Evolutionary conservation across 768 basidiomycete genomes (phyloP).

Genomic region (Mycena venus): DNA sequence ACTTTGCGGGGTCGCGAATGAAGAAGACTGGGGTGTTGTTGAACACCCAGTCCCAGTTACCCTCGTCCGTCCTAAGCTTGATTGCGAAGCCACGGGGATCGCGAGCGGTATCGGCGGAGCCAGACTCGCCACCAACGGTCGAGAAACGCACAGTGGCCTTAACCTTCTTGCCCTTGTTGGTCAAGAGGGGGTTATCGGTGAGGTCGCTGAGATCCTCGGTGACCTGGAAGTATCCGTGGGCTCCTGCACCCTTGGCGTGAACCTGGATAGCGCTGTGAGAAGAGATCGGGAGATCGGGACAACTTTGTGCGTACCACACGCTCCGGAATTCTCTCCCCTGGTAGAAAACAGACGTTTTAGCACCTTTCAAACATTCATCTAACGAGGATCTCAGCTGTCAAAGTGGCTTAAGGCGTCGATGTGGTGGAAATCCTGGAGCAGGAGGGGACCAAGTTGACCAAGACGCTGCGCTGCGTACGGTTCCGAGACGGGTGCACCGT

Average conservation of each 20-base stretch:
- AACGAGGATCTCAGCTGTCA: slow-evolving; percentile 62
- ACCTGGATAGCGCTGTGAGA: slow-evolving; percentile 64
- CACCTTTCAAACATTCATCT: not conserved
- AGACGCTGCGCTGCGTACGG: slow-evolving; percentile 87
- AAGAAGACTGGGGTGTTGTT: slow-evolving; percentile 96
- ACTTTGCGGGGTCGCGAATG: slow-evolving; percentile 88
- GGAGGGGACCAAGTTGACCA: slow-evolving; percentile 83
- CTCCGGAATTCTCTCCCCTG: slow-evolving; percentile 90
- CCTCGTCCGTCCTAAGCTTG: slow-evolving; percentile 91
- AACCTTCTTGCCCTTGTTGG: slow-evolving; percentile 74
- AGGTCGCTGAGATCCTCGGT: slow-evolving; percentile 89
- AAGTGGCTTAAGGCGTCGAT: slow-evolving; percentile 94
- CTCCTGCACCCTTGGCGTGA: slow-evolving; percentile 93
- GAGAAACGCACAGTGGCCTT: slow-evolving; percentile 90
- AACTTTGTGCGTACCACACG: slow-evolving; percentile 73
- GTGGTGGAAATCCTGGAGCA: slow-evolving; percentile 93
- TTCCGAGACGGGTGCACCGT: slow-evolving; percentile 80
- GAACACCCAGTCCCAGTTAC: slow-evolving; percentile 94
- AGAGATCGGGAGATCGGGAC: slow-evolving; percentile 35
- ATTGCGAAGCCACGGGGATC: slow-evolving; percentile 95
- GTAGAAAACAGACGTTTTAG: not conserved
- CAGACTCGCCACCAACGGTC: slow-evolving; percentile 91
- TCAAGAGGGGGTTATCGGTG: slow-evolving; percentile 79
- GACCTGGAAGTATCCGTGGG: slow-evolving; percentile 93
- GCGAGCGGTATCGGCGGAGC: slow-evolving; percentile 92